Percentiles rank a stretch among this genome's conserved stretches.
Conservation (phyloP, 805 yeast genomes). For the Candida endomychidarum region DNA sequence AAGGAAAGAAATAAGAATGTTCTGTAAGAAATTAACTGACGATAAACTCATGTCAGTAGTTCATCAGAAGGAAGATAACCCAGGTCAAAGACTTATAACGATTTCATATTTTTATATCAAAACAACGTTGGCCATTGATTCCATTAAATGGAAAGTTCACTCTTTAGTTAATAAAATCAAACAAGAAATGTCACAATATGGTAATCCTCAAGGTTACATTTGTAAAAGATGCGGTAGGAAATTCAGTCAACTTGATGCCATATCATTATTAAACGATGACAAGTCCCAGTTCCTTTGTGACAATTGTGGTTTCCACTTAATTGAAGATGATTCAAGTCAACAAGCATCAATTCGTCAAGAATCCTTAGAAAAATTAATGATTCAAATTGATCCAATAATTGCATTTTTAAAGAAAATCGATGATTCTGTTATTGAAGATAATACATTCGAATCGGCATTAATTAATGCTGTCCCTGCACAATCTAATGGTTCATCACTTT, state of each 20-base stretch:
- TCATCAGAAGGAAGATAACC: conserved; percentile 55
- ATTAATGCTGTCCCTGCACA: conserved; percentile 84
- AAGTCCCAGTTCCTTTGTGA: conserved; percentile 81
- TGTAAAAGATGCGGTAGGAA: conserved; percentile 84
- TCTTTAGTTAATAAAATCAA: conserved; percentile 75
- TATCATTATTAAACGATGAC: conserved; percentile 76
- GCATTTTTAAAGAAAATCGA: conserved; percentile 63
- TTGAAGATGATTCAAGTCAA: conserved; percentile 86
- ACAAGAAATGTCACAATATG: conserved; percentile 78
- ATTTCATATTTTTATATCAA: conserved; percentile 86
- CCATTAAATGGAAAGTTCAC: conserved; percentile 95
- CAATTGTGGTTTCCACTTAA: conserved; percentile 70
- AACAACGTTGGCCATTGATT: conserved; percentile 89
- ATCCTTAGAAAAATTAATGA: conserved; percentile 79
- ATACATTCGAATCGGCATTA: conserved; percentile 52
- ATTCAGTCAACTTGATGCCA: conserved; percentile 84
- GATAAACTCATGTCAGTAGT: conserved; percentile 77
- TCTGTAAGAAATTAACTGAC: conserved; percentile 78
- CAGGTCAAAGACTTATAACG: conserved; percentile 63
- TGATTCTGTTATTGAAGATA: conserved; percentile 40
- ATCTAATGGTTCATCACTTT: conserved; percentile 65
- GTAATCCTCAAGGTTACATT: conserved; percentile 90
- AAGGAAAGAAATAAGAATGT: conserved; percentile 79
- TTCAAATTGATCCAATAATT: conserved; percentile 85
- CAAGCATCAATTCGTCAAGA: conserved; percentile 81